A percentile compares a stretch with the other conserved stretches of the same genome.
Conservation (phyloP, 768 basidiomycete genomes). For the Mycena venus region DNA sequence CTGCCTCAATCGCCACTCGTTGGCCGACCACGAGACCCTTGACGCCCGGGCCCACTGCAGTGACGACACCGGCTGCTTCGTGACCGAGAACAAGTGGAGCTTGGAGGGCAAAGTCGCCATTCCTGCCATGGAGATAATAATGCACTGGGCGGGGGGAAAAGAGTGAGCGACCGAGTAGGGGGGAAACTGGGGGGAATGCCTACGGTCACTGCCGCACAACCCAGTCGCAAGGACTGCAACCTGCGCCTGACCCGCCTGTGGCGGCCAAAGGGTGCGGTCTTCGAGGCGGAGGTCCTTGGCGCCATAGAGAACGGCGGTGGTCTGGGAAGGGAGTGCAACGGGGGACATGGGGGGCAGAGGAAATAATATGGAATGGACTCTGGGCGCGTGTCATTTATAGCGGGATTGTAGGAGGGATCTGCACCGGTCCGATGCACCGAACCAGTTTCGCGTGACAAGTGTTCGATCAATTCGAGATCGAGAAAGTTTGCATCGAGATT, state of each 20-base stretch:
- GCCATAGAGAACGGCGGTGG: slow-evolving; percentile 87
- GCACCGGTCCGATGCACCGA: slow-evolving; percentile 24
- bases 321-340: slow-evolving; percentile 65
- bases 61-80: slow-evolving; percentile 90
- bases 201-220: slow-evolving; percentile 90
- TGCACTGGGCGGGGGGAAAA: slow-evolving; percentile 70
- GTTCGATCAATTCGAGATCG: slow-evolving; percentile 17
- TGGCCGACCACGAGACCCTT: slow-evolving; percentile 78
- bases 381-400: slow-evolving; percentile 36
- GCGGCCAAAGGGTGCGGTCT: slow-evolving; percentile 79
- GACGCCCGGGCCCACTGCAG: slow-evolving; percentile 84
- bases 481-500: slow-evolving; percentile 11
- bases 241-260: slow-evolving; percentile 80
- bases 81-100: slow-evolving; percentile 93
- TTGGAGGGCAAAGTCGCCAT: slow-evolving; percentile 91
- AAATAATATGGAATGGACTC: slow-evolving; percentile 36
- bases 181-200: slow-evolving; percentile 41
- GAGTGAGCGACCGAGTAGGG: slow-evolving; percentile 4
- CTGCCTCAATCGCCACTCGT: slow-evolving; percentile 94
- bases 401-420: not conserved
- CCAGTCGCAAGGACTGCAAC: slow-evolving; percentile 87
- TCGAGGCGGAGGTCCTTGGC: slow-evolving; percentile 87
- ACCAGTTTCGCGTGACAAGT: slow-evolving; percentile 8
- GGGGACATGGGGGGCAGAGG: slow-evolving; percentile 50
- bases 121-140: slow-evolving; percentile 90